Evolutionary conservation across 257 asterid genomes (phyloP), one percentile per base, ranked within the genome.

Genomic region (Plantago ovata): DNA sequence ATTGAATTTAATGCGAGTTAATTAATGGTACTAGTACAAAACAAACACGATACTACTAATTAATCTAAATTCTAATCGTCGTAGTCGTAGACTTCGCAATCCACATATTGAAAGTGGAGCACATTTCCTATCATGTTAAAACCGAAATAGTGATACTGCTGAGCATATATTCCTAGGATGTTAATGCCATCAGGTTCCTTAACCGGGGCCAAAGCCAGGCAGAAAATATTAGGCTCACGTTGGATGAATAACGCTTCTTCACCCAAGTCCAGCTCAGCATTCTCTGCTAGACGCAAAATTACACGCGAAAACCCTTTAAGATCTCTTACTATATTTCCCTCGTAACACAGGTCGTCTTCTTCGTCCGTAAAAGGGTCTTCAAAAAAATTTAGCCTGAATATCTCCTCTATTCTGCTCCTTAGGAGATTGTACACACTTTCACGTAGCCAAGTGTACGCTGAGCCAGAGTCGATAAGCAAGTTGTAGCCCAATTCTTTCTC

Each of bases 271-370:
- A 58, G 16, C 4, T 41, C 53, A 43, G 53, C 22, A 9, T 41
- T 53, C 18, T 24, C 40, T 0, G 24, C 24, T 0, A 58, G n/a
- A 42, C 22, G 36, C n/a, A 58, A 19, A 7, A 10, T 22, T 22
- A 58, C 28, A 3, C 21, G 1, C 32, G 63, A 53, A 43, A 58
- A 41, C 13, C 63, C 52, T 43, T 42, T 58, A 1, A 58, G 63
- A 58, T 58, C 63, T 58, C 63, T 41, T 21, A 14, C 2, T 16
- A 58, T 21, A 43, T 41, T 58, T 16, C 53, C 63, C 23, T 18
- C 0, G 11, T 42, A 58, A 32, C 63, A 58, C 3, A 24, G 36
- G 7, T 3, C 0, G 4, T 8, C 6, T 8, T 28, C 3, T 28
- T 0, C 6, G 36, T 6, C 4, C 7, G 36, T 0, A 28, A 28